Conservation (phyloP, 2,329 filamentous ascomycete genomes). For the Scopulariopsis brevicaulis region DNA sequence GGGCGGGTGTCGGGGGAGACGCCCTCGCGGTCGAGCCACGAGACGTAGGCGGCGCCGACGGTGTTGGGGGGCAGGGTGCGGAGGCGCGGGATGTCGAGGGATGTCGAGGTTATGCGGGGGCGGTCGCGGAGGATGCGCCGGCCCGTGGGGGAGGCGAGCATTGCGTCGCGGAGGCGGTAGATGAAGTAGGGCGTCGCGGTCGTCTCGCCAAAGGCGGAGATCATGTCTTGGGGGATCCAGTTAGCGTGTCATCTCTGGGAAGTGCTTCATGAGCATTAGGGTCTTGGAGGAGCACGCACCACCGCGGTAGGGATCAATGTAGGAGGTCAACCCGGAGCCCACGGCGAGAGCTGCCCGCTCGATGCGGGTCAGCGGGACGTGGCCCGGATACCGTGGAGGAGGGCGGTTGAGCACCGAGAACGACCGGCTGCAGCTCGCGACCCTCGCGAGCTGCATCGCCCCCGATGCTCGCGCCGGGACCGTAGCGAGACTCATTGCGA, state of each 20-base stretch:
- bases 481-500: neutral
- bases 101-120: conserved; percentile 74
- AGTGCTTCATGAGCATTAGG: neutral
- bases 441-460: neutral
- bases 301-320: conserved; percentile 68
- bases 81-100: conserved; percentile 54
- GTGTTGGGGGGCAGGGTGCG: conserved; percentile 60
- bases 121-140: conserved; percentile 84
- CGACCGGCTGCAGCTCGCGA: neutral
- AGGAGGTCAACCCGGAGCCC: conserved; percentile 50
- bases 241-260: neutral
- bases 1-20: conserved; percentile 85
- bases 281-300: conserved; percentile 31
- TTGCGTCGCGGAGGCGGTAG: conserved; percentile 77
- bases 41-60: conserved; percentile 72
- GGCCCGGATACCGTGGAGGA: conserved; percentile 77
- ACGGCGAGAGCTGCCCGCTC: conserved; percentile 65
- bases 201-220: conserved; percentile 86
- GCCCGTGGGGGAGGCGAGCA: conserved; percentile 76
- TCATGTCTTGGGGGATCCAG: conserved; percentile 53
- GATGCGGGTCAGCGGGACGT: conserved; percentile 72
- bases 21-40: conserved; percentile 88
- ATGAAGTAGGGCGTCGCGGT: conserved; percentile 95
- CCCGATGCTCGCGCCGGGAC: neutral
- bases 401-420: conserved; percentile 85